Conservation (phyloP, 495 filamentous ascomycete species). For the Chaetomium fimeti region DNA sequence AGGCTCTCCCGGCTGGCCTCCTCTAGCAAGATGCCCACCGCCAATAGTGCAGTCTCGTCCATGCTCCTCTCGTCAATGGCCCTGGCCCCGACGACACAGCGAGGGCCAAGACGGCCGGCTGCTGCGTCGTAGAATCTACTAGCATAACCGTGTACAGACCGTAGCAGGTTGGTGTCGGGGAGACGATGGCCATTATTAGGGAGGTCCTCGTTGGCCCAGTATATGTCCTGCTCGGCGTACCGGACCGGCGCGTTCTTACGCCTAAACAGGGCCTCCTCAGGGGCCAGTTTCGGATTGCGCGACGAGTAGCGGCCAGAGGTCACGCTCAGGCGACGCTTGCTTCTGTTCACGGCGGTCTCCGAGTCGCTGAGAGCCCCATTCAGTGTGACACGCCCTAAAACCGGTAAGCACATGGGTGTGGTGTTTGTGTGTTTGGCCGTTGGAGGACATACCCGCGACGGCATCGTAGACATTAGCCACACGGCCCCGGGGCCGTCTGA, state of each 20-base stretch:
- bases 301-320: slow-evolving; percentile 55
- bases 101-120: slow-evolving; percentile 32
- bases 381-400: slow-evolving; percentile 48
- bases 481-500: slow-evolving; percentile 27
- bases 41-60: slow-evolving; percentile 82
- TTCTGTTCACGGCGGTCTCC: slow-evolving; percentile 40
- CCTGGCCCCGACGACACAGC: slow-evolving; percentile 14
- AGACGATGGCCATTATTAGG: slow-evolving; percentile 47
- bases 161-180: slow-evolving; percentile 72
- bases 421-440: background rate
- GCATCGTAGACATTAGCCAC: slow-evolving; percentile 71
- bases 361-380: slow-evolving; percentile 24
- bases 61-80: slow-evolving; percentile 60
- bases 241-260: slow-evolving; percentile 58
- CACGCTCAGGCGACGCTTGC: slow-evolving; percentile 40
- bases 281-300: slow-evolving; percentile 51
- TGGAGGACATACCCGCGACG: slow-evolving; percentile 60
- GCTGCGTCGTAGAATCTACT: slow-evolving; percentile 65
- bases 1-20: slow-evolving; percentile 64
- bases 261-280: slow-evolving; percentile 75
- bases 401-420: slow-evolving; percentile 10
- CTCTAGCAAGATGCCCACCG: slow-evolving; percentile 78
- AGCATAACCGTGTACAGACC: slow-evolving; percentile 69
- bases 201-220: slow-evolving; percentile 55
- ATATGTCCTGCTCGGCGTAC: slow-evolving; percentile 69